Conservation (phyloP, 2,329 filamentous ascomycete species). For the Stagonosporopsis tanaceti region DNA sequence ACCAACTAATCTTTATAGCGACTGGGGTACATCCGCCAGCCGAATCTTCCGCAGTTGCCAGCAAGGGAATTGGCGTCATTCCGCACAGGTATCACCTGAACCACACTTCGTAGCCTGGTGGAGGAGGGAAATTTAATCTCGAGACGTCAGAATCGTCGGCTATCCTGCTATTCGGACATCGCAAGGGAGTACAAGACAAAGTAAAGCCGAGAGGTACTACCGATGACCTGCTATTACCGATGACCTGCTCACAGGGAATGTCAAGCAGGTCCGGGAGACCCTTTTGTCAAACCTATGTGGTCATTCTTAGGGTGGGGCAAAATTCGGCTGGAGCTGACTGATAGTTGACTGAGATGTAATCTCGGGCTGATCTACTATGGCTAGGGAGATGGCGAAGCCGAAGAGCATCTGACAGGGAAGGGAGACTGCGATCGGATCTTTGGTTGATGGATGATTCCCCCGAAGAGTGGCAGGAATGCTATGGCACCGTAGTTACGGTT, state of each 20-base stretch:
- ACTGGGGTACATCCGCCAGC: not conserved
- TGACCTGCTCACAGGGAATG: not conserved
- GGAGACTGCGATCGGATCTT: not conserved
- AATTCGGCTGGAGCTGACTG: not conserved
- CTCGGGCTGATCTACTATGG: not conserved
- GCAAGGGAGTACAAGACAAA: not conserved
- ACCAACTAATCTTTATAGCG: not conserved
- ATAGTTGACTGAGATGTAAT: not conserved
- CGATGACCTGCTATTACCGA: not conserved
- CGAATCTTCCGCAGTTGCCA: not conserved
- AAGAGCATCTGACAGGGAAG: not conserved
- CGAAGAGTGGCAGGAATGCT: not conserved
- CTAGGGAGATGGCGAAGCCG: too few relatives aligned
- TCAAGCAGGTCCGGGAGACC: not conserved
- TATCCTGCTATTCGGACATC: not conserved
- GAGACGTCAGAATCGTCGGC: not conserved
- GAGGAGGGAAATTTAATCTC: not conserved
- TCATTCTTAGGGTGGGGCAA: not conserved
- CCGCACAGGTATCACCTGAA: not conserved
- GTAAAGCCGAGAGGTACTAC: not conserved
- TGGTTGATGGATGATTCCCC: not conserved
- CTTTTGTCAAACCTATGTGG: not conserved
- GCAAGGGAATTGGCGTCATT: not conserved
- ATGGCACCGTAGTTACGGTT: not conserved
- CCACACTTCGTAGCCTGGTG: not conserved